Percentiles rank a stretch among this genome's conserved stretches.
These are phyloP conservation scores for Xanthoconium separans DNA, from an alignment of 1,284 basidiomycete genomes.

Conservation along the genomic window DNA sequence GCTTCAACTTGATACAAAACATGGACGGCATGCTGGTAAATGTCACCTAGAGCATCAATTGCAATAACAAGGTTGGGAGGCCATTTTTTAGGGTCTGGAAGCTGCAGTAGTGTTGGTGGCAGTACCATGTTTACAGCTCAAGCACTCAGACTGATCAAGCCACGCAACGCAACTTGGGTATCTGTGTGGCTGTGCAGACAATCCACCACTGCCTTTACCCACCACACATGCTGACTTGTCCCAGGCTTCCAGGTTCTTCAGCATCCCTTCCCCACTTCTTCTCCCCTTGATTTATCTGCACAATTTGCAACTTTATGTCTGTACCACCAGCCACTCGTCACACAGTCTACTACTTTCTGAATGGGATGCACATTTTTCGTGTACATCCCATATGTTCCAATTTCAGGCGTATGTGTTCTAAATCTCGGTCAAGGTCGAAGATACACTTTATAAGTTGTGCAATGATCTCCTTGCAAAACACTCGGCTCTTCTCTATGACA, in stretches of 20 bases:
- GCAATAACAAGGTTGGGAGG: neutral
- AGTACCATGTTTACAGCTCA: too few relatives aligned
- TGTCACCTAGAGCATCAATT: neutral
- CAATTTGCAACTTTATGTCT: too few relatives aligned
- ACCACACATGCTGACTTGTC: too few relatives aligned
- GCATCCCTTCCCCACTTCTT: neutral
- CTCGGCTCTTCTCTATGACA: neutral
- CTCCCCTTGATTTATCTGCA: too few relatives aligned
- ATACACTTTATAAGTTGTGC: neutral
- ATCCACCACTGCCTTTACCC: too few relatives aligned
- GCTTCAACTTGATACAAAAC: neutral
- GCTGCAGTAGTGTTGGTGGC: neutral
- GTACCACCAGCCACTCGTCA: too few relatives aligned
- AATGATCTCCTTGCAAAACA: neutral
- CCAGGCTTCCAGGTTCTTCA: too few relatives aligned
- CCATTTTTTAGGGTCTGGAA: neutral
- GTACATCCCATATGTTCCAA: too few relatives aligned
- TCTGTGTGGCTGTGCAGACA: too few relatives aligned
- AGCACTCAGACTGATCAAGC: too few relatives aligned
- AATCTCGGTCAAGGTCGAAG: neutral
- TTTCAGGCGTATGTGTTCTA: too few relatives aligned
- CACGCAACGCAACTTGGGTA: too few relatives aligned
- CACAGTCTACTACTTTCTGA: neutral
- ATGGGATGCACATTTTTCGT: neutral
- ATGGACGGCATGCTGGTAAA: neutral